phyloP scores from a whole-genome alignment of 169 alveolate genomes.

The Eimeria maxima region DNA sequence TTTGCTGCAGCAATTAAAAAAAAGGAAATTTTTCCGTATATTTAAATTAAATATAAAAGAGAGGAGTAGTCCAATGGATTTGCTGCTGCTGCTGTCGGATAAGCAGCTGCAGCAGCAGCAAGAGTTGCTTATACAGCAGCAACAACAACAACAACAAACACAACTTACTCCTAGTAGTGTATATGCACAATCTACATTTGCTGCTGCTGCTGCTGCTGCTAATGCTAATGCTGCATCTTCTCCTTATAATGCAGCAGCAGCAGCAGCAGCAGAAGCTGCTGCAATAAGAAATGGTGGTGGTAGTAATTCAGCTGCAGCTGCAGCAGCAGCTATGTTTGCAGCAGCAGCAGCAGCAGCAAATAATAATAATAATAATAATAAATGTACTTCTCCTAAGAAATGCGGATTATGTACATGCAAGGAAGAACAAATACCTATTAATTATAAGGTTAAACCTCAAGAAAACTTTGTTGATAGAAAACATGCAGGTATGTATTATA shows the following conservation, averaged over 20 bases:
- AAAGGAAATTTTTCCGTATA: slow-evolving; percentile 56
- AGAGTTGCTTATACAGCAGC: slow-evolving; percentile 4
- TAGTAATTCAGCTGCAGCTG: no score
- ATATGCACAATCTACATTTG: not conserved
- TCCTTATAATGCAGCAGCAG: not conserved
- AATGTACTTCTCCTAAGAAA: slow-evolving; percentile 52
- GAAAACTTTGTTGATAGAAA: slow-evolving; percentile 77
- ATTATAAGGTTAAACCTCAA: slow-evolving; percentile 25
- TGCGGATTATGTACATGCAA: slow-evolving; percentile 72
- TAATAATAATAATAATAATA: no score
- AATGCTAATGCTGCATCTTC: not conserved
- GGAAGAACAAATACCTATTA: slow-evolving; percentile 45
- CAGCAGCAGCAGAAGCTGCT: slow-evolving; percentile 58
- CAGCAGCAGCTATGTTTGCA: not conserved
- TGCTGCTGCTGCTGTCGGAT: slow-evolving; percentile 19
- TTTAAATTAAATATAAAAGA: slow-evolving; percentile 24
- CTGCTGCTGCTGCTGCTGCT: not conserved
- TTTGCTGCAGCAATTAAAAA: slow-evolving; percentile 61
- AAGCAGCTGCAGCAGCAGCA: slow-evolving; percentile 49
- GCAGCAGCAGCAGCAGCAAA: not conserved
- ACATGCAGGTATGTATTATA: slow-evolving; percentile 43
- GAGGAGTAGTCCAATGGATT: not conserved
- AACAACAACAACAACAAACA: no score
- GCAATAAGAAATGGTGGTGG: no score
- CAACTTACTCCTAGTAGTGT: slow-evolving; percentile 1